Evolutionary conservation across 2,329 filamentous ascomycete genomes (phyloP).

Genomic region (Dactylellina leptospora): DNA sequence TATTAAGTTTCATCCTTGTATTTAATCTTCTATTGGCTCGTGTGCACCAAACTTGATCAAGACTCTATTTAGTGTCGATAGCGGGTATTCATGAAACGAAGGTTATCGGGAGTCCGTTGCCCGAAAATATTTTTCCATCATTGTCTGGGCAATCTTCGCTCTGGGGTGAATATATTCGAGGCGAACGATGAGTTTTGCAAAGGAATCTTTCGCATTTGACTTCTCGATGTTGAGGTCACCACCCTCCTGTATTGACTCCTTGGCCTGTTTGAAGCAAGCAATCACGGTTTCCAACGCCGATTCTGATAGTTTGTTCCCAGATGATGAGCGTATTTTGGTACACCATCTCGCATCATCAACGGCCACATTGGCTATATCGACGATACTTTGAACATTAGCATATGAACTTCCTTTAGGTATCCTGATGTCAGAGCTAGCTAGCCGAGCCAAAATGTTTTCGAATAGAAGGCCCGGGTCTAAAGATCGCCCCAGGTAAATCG

Average conservation of each 20-base stretch:
- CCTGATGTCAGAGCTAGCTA: conserved; percentile 65
- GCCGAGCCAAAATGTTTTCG: conserved; percentile 61
- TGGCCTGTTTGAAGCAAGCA: conserved; percentile 58
- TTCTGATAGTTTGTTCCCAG: conserved; percentile 57
- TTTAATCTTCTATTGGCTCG: no score
- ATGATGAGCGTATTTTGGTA: conserved; percentile 46
- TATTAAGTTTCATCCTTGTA: no score
- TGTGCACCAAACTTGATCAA: no score
- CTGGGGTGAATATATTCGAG: conserved; percentile 22
- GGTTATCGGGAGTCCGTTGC: not conserved
- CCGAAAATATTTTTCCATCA: conserved; percentile 55
- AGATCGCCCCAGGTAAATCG: conserved; percentile 52
- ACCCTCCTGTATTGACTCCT: conserved; percentile 58
- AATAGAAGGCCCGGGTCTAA: conserved; percentile 63
- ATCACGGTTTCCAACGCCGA: conserved; percentile 25
- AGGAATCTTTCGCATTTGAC: conserved; percentile 78
- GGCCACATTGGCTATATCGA: conserved; percentile 76
- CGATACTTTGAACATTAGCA: conserved; percentile 70
- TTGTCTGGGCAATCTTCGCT: conserved; percentile 14
- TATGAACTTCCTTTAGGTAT: conserved; percentile 70
- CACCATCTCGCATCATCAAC: conserved; percentile 70
- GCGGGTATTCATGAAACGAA: not conserved
- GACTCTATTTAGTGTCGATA: no score
- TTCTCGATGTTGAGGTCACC: conserved; percentile 61
- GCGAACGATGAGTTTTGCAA: conserved; percentile 70